Base-by-base conservation (phyloP, 164 flowering plant species). In the Kalanchoe fedtschenkoi region DNA sequence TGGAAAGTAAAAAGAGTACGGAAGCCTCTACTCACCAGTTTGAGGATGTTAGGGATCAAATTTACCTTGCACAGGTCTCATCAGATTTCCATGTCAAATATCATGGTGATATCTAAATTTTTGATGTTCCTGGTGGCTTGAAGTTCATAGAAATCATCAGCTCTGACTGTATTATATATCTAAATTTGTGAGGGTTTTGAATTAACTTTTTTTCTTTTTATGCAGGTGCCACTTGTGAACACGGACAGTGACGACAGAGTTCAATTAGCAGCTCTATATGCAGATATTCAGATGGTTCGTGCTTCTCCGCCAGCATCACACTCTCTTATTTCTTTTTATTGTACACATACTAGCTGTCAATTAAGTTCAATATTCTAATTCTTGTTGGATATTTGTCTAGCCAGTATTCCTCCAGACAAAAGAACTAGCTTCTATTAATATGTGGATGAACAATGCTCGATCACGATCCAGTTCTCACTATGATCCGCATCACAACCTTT, bases 381-480 rank as follows among this genome's bases (percentile, higher is more conserved):
- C 8, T 11, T 9, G 29, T 65, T 43, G 22, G 66, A 60, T 19
- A 38, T 61, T 68, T 69, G 21, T 74, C 66, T 81, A 88, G 97
- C 99, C 95, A 74, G 58, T 71, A 35, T 62, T 85, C 71, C 71
- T 95, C 73, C 85, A 75, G 66, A 53, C 66, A 47, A 88, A 81
- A 64, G 34, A 16, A n/a, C 43, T 91, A 57, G 70, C 89, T 60
- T 81, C 95, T 44, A 74, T 86, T 58, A 95, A 95, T 71, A 67
- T 95, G 66, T 95, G 99, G 99, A 95, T 95, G 97, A 95, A 88
- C 71, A 76, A 60, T 75, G 78, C 80, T 60, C 73, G 62, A 60
- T 74, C 86, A 64, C 77, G 95, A 69, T 91, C 97, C 34, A 91
- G 96, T 69, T 79, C 88, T 65, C 99, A 95, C 79, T 95, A 95